These are phyloP conservation scores for Thelephora aurantiotincta DNA, from an alignment of 768 basidiomycete species.

Conservation along the genomic window DNA sequence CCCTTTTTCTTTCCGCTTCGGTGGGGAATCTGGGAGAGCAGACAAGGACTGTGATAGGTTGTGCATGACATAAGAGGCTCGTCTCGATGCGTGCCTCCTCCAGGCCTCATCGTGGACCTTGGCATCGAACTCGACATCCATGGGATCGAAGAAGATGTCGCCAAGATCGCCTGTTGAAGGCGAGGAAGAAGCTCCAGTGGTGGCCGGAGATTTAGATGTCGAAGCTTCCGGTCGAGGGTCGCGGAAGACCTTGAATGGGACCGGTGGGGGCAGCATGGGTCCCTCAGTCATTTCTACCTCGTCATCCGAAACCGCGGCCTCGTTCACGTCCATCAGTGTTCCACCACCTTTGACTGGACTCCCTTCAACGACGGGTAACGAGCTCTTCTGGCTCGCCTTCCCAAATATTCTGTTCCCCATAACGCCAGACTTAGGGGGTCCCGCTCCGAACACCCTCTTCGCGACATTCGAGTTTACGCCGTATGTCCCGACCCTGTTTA, in stretches of 20 bases:
- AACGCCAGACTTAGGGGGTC: constrained; percentile 2
- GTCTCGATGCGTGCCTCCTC: constrained; percentile 28
- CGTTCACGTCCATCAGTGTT: not conserved
- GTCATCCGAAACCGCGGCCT: not conserved
- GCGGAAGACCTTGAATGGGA: not conserved
- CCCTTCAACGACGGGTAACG: constrained; percentile 27
- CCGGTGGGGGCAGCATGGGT: not conserved
- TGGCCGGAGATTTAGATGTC: not conserved
- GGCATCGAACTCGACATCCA: constrained; percentile 4
- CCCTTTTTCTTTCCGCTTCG: constrained; percentile 9
- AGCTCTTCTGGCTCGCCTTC: constrained; percentile 29
- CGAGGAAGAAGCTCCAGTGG: not conserved
- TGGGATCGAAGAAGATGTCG: too few species aligned
- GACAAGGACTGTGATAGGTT: constrained; percentile 49
- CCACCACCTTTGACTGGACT: constrained; percentile 30
- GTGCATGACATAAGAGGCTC: constrained; percentile 45
- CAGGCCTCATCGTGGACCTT: constrained; percentile 12
- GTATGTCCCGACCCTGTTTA: constrained; percentile 1
- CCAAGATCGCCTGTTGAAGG: too few species aligned
- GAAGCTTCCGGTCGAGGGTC: not conserved
- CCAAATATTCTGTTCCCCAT: constrained; percentile 12
- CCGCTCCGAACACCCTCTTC: constrained; percentile 8
- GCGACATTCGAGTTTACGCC: constrained; percentile 1
- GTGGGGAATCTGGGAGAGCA: constrained; percentile 27
- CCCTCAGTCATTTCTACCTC: not conserved